A percentile compares a stretch with the other conserved stretches of the same genome.
phyloP scores from a whole-genome alignment of 768 basidiomycete genomes.

The Nevesoporus exiguus region DNA sequence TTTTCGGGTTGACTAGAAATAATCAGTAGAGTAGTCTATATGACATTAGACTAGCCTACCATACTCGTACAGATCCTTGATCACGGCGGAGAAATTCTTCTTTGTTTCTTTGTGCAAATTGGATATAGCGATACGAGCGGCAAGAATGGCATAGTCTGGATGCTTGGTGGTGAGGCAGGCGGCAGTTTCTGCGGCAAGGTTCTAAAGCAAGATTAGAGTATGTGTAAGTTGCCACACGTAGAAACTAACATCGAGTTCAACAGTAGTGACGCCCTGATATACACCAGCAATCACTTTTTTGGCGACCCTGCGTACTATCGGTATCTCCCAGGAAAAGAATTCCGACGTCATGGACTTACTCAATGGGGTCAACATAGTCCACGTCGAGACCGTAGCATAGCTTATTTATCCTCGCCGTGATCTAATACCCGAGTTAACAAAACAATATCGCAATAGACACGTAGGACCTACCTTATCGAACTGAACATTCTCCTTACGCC shows the following conservation, averaged over 20 bases:
- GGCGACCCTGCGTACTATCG: conserved; percentile 54
- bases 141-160: conserved; percentile 97
- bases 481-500: conserved; percentile 87
- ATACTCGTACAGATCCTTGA: conserved; percentile 88
- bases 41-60: conserved; percentile 42
- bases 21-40: background rate
- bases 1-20: conserved; percentile 89
- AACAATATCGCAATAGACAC: conserved; percentile 9
- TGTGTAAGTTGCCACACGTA: background rate
- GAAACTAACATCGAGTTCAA: conserved; percentile 85
- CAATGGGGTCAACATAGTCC: conserved; percentile 90
- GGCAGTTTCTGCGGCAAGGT: conserved; percentile 95
- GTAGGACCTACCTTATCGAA: conserved; percentile 76
- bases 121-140: conserved; percentile 97
- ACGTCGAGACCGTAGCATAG: conserved; percentile 94
- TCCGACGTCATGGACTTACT: conserved; percentile 37
- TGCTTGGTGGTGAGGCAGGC: conserved; percentile 96
- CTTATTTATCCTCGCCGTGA: conserved; percentile 83
- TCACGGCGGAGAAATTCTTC: conserved; percentile 91
- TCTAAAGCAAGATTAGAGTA: conserved; percentile 44
- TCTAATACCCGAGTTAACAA: conserved; percentile 43
- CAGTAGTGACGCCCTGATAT: conserved; percentile 94
- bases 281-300: conserved; percentile 93
- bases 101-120: conserved; percentile 99
- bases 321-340: background rate